Evolutionary conservation across 2,329 filamentous ascomycete genomes (phyloP).

Genomic region (Coniochaeta pulveracea): DNA sequence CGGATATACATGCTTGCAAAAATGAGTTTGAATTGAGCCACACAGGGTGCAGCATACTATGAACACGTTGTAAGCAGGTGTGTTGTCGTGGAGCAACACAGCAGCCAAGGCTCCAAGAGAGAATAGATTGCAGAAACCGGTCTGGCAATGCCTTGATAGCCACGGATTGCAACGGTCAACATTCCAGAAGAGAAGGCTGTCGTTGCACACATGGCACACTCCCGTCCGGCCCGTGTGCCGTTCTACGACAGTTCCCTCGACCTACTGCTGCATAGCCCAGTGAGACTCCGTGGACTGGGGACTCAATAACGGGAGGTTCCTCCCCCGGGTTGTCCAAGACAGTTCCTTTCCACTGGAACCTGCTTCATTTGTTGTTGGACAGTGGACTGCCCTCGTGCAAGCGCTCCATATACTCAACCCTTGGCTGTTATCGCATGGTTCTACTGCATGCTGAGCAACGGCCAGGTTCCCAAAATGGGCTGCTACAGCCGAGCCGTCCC

Average conservation of each 20-base stretch:
- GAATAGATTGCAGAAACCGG: neutral
- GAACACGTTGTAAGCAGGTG: neutral
- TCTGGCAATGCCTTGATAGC: too few species aligned
- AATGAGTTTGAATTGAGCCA: neutral
- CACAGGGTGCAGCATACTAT: neutral
- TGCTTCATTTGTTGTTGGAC: neutral
- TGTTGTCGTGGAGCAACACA: neutral
- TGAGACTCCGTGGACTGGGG: neutral
- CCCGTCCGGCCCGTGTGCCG: slow-evolving; percentile 3
- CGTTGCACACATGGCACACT: neutral
- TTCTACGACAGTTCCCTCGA: slow-evolving; percentile 1
- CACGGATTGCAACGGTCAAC: too few species aligned
- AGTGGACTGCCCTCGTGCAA: too few species aligned
- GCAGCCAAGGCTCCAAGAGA: neutral
- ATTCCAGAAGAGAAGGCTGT: too few species aligned
- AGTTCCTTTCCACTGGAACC: neutral
- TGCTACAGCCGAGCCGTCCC: slow-evolving; percentile 2
- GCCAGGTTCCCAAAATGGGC: slow-evolving; percentile 1
- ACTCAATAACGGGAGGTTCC: neutral
- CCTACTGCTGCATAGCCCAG: slow-evolving; percentile 1
- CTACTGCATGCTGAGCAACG: neutral
- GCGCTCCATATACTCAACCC: too few species aligned
- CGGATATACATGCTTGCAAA: too few species aligned
- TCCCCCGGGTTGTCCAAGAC: neutral
- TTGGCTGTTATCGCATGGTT: too few species aligned